Evolutionary conservation across 2,329 filamentous ascomycete genomes (phyloP).

Genomic region (Stemphylium vesicarium): DNA sequence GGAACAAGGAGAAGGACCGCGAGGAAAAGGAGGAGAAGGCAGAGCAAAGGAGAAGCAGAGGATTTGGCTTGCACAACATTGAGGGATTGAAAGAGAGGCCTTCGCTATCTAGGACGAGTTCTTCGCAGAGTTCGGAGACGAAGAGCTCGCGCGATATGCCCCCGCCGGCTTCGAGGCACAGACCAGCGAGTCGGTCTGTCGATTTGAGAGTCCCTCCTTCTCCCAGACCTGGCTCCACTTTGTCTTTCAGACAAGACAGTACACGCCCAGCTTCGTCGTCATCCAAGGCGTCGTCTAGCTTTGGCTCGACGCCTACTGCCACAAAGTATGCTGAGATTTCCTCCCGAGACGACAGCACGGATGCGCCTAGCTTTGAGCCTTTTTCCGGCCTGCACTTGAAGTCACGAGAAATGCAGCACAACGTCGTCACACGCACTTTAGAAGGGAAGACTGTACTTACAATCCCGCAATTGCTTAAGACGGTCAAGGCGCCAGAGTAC

Average conservation of each 20-base stretch:
- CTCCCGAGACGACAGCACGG: constrained; percentile 58
- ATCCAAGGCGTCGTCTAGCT: constrained; percentile 34
- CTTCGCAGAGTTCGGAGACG: constrained; percentile 33
- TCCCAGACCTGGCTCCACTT: constrained; percentile 30
- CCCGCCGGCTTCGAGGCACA: constrained; percentile 15
- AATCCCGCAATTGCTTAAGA: constrained; percentile 80
- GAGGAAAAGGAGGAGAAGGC: constrained; percentile 54
- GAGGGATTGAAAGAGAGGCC: constrained; percentile 33
- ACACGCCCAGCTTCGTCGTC: constrained; percentile 28
- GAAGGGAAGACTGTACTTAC: constrained; percentile 77
- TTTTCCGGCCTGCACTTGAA: constrained; percentile 87
- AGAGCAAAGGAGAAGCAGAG: constrained; percentile 50
- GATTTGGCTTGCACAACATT: constrained; percentile 47
- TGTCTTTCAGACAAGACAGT: constrained; percentile 27
- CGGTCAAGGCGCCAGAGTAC: constrained; percentile 83
- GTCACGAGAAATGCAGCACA: constrained; percentile 81
- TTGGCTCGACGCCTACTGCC: constrained; percentile 25
- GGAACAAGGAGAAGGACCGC: constrained; percentile 50
- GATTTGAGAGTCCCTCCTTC: constrained; percentile 20
- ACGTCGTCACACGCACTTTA: constrained; percentile 77
- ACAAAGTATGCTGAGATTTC: constrained; percentile 42
- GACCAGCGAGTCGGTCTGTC: constrained; percentile 26
- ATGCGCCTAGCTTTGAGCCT: constrained; percentile 66
- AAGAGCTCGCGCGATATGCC: constrained; percentile 28
- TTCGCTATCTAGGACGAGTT: constrained; percentile 33